Percentiles rank a stretch among this genome's conserved stretches.
Conservation (phyloP, 2,329 filamentous ascomycete genomes). For the Diaporthe batatas region DNA sequence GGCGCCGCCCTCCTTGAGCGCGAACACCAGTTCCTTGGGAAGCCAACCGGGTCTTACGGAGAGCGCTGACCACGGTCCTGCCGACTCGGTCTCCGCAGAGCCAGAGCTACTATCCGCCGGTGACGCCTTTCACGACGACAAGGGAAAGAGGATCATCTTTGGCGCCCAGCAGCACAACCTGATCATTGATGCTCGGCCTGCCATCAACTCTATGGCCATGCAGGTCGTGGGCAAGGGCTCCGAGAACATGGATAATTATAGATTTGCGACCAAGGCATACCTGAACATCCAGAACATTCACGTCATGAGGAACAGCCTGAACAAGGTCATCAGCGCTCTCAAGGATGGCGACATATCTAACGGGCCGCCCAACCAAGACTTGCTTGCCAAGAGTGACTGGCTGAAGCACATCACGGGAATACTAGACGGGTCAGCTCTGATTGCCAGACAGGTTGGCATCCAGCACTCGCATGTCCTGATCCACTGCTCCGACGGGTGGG, state of each 20-base stretch:
- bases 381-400: conserved; percentile 88
- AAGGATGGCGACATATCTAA: conserved; percentile 93
- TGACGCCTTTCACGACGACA: conserved; percentile 67
- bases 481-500: conserved; percentile 98
- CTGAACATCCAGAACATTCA: conserved; percentile 98
- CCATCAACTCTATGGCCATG: conserved; percentile 94
- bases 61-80: conserved; percentile 71
- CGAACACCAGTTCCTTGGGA: conserved; percentile 57
- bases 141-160: conserved; percentile 78
- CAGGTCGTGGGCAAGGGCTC: conserved; percentile 93
- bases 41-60: conserved; percentile 69
- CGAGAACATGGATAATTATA: conserved; percentile 98
- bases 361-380: conserved; percentile 83
- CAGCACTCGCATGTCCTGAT: conserved; percentile 96
- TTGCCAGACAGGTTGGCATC: conserved; percentile 89
- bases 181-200: conserved; percentile 95
- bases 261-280: conserved; percentile 90
- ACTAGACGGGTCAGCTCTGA: conserved; percentile 85
- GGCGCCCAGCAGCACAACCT: conserved; percentile 94
- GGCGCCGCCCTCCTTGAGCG: conserved; percentile 50
- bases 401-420: conserved; percentile 88
- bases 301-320: conserved; percentile 93
- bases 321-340: conserved; percentile 87
- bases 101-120: conserved; percentile 73
- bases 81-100: conserved; percentile 60